Percentiles rank a stretch among this genome's conserved stretches.
These are phyloP conservation scores for Crithidia sp. DNA, from an alignment of 208 protist species.

Conservation along the genomic window DNA sequence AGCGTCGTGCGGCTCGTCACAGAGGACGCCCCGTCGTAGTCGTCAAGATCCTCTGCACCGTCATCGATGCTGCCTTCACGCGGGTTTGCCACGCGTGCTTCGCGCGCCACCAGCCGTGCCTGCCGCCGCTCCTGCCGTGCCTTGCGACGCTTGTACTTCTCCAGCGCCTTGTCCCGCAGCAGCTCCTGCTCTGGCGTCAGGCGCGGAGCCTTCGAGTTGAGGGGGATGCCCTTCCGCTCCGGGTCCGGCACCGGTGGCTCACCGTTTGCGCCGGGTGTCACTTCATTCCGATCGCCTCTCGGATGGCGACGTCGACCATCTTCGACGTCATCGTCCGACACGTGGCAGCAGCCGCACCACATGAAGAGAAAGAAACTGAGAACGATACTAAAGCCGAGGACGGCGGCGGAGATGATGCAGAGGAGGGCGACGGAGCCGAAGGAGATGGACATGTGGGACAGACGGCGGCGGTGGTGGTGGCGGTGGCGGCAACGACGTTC, in stretches of 20 bases:
- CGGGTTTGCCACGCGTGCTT: background rate
- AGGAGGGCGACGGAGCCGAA: background rate
- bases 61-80: conserved; percentile 12
- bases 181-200: conserved; percentile 33
- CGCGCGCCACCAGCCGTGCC: conserved; percentile 15
- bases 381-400: conserved; percentile 5
- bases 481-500: too few species aligned
- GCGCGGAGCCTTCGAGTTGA: conserved; percentile 35
- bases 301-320: background rate
- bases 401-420: conserved; percentile 8
- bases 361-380: conserved; percentile 8
- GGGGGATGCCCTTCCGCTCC: conserved; percentile 39
- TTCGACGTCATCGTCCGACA: conserved; percentile 4
- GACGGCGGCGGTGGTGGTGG: too few species aligned
- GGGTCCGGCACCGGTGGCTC: background rate
- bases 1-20: conserved; percentile 32
- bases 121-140: conserved; percentile 30
- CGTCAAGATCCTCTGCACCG: background rate
- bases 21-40: conserved; percentile 16
- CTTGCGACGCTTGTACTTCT: conserved; percentile 34
- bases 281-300: background rate
- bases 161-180: conserved; percentile 34
- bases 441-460: background rate
- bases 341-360: conserved; percentile 15
- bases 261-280: background rate